Conservation (phyloP, 345 rosid genomes). For the Aquilaria sinensis region DNA sequence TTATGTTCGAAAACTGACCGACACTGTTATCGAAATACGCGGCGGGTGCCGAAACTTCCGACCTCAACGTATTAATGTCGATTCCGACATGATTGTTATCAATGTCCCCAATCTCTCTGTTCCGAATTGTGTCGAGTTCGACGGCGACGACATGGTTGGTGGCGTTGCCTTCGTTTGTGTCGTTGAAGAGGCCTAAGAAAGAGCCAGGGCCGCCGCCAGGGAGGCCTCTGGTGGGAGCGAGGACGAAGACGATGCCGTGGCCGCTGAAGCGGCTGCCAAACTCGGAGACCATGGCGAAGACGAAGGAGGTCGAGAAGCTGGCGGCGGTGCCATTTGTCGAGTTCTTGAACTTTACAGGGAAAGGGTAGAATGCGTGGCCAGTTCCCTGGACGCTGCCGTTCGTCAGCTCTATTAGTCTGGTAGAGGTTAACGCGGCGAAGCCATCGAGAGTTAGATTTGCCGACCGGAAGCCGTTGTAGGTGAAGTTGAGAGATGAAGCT, state of each 20-base stretch:
- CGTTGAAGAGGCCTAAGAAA: slow-evolving; percentile 47
- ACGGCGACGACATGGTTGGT: slow-evolving; percentile 45
- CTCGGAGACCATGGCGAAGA: slow-evolving; percentile 33
- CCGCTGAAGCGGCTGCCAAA: slow-evolving; percentile 31
- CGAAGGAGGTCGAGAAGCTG: slow-evolving; percentile 47
- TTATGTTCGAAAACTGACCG: slow-evolving; percentile 11
- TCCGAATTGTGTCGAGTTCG: slow-evolving; percentile 52
- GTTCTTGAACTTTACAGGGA: slow-evolving; percentile 20
- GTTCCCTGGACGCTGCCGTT: slow-evolving; percentile 13
- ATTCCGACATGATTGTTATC: slow-evolving; percentile 47
- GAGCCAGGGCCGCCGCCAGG: slow-evolving; percentile 26
- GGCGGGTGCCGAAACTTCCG: slow-evolving; percentile 11
- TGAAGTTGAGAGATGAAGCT: slow-evolving; percentile 15
- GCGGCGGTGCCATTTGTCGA: slow-evolving; percentile 1
- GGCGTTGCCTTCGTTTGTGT: background rate
- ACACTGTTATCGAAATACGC: slow-evolving; percentile 8
- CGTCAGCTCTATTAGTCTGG: slow-evolving; percentile 46
- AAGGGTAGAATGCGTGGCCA: slow-evolving; percentile 48
- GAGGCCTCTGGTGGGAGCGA: slow-evolving; percentile 34
- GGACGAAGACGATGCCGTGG: slow-evolving; percentile 45
- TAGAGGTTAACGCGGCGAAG: slow-evolving; percentile 26
- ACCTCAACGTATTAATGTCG: slow-evolving; percentile 43
- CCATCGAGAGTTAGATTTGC: slow-evolving; percentile 11
- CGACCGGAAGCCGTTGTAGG: slow-evolving; percentile 37
- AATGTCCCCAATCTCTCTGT: slow-evolving; percentile 10